Evolutionary conservation across 176 grass and related monocot genomes (phyloP).

Genomic region (Panicum miliaceum): DNA sequence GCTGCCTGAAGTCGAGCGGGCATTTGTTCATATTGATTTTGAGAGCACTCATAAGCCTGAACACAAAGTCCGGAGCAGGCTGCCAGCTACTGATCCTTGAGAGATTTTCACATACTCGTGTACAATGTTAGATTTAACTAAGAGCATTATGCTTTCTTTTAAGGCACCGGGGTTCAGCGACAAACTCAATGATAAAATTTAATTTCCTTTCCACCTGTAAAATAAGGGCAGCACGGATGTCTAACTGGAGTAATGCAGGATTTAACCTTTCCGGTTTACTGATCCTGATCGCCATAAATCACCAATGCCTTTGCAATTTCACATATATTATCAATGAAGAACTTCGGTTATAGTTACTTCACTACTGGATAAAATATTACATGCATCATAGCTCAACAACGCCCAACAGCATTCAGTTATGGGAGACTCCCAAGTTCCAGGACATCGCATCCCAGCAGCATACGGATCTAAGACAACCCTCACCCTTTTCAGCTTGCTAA

Average conservation of each 20-base stretch:
- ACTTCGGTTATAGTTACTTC: background rate
- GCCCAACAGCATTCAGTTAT: background rate
- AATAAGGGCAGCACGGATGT: background rate
- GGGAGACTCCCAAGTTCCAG: background rate
- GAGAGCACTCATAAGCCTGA: slow-evolving; percentile 84
- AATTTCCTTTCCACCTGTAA: background rate
- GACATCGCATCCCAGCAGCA: background rate
- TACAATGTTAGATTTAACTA: background rate
- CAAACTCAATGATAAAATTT: too few species aligned
- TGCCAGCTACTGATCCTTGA: slow-evolving; percentile 51
- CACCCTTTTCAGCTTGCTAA: slow-evolving; percentile 11
- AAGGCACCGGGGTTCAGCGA: background rate
- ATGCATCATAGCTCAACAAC: slow-evolving; percentile 18
- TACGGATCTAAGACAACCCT: background rate
- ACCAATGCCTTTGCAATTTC: background rate
- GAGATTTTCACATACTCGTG: background rate
- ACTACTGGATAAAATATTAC: slow-evolving; percentile 15
- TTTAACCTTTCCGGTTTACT: background rate
- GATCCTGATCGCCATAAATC: background rate
- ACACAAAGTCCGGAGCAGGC: slow-evolving; percentile 60
- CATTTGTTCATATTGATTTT: slow-evolving; percentile 93
- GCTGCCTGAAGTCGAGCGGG: slow-evolving; percentile 76
- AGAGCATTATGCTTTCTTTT: background rate
- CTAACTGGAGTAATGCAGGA: background rate
- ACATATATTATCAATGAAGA: background rate